Evolutionary conservation across 345 rosid species (phyloP), one percentile per base, ranked within the genome.

Genomic region (Aethionema arabicum): DNA sequence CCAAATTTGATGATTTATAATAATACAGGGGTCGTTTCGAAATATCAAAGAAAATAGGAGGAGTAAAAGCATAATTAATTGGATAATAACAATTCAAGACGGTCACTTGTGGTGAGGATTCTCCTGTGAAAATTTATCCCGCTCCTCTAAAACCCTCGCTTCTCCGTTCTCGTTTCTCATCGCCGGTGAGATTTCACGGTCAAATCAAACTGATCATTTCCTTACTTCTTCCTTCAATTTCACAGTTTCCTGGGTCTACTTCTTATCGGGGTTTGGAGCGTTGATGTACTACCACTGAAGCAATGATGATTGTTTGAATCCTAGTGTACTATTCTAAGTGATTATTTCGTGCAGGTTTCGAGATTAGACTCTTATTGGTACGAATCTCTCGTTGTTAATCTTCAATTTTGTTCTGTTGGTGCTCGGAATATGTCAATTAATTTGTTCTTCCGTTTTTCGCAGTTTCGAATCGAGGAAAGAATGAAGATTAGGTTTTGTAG

Each of bases 401-500:
- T 1, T 66, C 63, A 42, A 40, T 48, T 41, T 59, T 59, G 1
- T 6, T 40, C 9, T 40, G 8, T 12, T 11, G 9, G n/a, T 8
- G 3, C 44, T 40, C 44, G 10, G n/a, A 5, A 7, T 40, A 12
- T 8, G n/a, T n/a, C 4, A 8, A 4, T n/a, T 40, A 12, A 12
- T 2, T 40, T 40, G 52, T 49, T 33, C 36, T 58, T 49, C 9
- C 43, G 11, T 43, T 52, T 52, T 21, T 11, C 43, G 42, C 55
- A 59, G 66, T 35, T 11, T 3, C 16, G 31, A 50, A 50, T 39
- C 35, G 32, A 44, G 40, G 44, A 39, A 68, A 59, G 10, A 14
- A 83, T 90, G 95, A 79, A 72, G 74, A 70, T 85, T 57, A 77
- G 82, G 75, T 74, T 76, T 67, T 77, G 58, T 78, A 65, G 75